Evolutionary conservation across 2,329 filamentous ascomycete genomes (phyloP), one percentile per base, ranked within the genome.

Genomic region (Xenoacremonium recifei): DNA sequence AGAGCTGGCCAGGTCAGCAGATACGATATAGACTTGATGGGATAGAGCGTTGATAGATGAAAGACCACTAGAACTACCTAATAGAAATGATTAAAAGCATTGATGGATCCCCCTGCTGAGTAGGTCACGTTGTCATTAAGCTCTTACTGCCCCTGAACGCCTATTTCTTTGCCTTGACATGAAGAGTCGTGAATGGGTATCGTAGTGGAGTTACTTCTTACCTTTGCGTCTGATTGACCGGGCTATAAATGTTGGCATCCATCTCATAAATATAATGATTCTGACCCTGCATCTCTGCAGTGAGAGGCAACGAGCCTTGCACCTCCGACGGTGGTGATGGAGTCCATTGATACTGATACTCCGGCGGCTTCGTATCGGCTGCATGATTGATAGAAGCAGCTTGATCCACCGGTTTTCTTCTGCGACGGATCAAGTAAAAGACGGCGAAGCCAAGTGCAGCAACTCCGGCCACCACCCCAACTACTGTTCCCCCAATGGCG

Each of bases 1-100:
- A 20, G 50, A 54, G 15, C 34, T 66, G 23, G 59, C 58, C 16
- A 42, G 15, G 39, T 27, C 30, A 13, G 23, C 23, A 13, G 13
- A 9, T 13, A 7, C 23, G 23, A 27, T 27, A 27, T 27, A 27
- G 23, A 13, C 23, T 27, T n/a, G n/a, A n/a, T n/a, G n/a, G n/a
- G n/a, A n/a, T n/a, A n/a, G n/a, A n/a, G n/a, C n/a, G n/a, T n/a
- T n/a, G n/a, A n/a, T n/a, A n/a, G n/a, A n/a, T n/a, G n/a, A n/a
- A n/a, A n/a, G n/a, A n/a, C n/a, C n/a, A n/a, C n/a, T n/a, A n/a
- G n/a, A n/a, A n/a, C n/a, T n/a, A n/a, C n/a, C n/a, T n/a, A n/a
- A n/a, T n/a, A n/a, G n/a, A n/a, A n/a, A n/a, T n/a, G n/a, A n/a
- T n/a, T n/a, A n/a, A n/a, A n/a, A n/a, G n/a, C n/a, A n/a, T n/a